Base-by-base conservation (phyloP, 768 basidiomycete species). In the Xerocomellus chrysenteron region DNA sequence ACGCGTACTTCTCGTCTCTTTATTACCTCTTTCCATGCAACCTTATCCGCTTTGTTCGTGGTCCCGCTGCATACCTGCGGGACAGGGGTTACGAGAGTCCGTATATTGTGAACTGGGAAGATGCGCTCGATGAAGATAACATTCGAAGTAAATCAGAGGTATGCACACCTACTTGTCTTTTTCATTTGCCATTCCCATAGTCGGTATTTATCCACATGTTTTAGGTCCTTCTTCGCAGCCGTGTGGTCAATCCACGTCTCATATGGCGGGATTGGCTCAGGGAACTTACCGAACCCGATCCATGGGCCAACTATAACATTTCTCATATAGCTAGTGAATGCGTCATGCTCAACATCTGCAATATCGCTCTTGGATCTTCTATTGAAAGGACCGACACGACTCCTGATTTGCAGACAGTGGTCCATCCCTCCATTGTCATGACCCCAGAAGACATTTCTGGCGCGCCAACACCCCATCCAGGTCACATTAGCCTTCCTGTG, bases 21-120 rank as follows among this genome's bases (percentile, higher is more conserved):
- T 96, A 95, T 73, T 94, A 92, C 64, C 82, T 94, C 47, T 97
- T 92, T 75, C 94, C 94, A 1, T 90, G 87, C 73, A 97, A 95
- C 74, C 78, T 90, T 41, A 76, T 96, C 55, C 82, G 80, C 52
- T 97, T 97, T 70, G 72, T 94, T 51, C 83, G 85, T 50, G 75
- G 79, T 48, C 91, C 94, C 1, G 77, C 79, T 10, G 69, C 73
- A 37, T 94, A 92, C 62, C 73, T 97, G 17, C 71, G 68, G 9
- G 78, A 81, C 26, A 79, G 74, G 61, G 65, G 68, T 4, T 72
- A 82, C 36, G 72, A 79, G 46, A 81, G 82, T 48, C 83, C 89
- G 2, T 92, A 88, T 62, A 75, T 76, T n/a, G 77, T 85, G 43
- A 77, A 76, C 36, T 95, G 94, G 94, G 80, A 82, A 48, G 75